Evolutionary conservation across 345 rosid genomes (phyloP).

Genomic region (Citrus cavaleriei): DNA sequence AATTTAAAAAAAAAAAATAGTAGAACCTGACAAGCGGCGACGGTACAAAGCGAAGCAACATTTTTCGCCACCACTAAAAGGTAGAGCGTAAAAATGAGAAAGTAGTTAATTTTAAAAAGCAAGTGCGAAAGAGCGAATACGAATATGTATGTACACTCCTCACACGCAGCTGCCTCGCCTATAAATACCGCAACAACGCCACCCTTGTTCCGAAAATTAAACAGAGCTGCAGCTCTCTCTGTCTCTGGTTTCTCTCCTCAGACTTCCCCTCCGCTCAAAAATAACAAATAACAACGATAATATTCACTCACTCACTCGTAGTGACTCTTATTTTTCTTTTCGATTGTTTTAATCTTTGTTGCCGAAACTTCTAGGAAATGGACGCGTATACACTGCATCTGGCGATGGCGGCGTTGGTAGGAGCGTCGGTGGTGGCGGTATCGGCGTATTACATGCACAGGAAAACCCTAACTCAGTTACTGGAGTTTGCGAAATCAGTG

Average conservation of each 20-base stretch:
- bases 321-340: not conserved
- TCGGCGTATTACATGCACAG: conserved; percentile 93
- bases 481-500: conserved; percentile 81
- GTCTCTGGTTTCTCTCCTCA: not conserved
- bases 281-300: not conserved
- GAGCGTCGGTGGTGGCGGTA: conserved; percentile 92
- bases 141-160: not conserved
- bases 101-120: not conserved
- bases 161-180: not conserved
- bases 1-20: not conserved
- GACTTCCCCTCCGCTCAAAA: no score
- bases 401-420: conserved; percentile 95
- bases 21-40: conserved; percentile 8
- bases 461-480: conserved; percentile 83
- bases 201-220: not conserved
- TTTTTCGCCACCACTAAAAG: not conserved
- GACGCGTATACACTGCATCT: conserved; percentile 74
- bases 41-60: not conserved
- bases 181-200: conserved; percentile 20
- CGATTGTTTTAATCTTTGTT: no score
- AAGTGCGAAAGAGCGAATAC: not conserved
- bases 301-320: not conserved
- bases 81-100: not conserved
- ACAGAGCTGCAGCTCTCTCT: not conserved
- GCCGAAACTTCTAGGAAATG: conserved; percentile 34